Conservation (phyloP, 2,329 filamentous ascomycete genomes). For the Clarireedia monteithiana region DNA sequence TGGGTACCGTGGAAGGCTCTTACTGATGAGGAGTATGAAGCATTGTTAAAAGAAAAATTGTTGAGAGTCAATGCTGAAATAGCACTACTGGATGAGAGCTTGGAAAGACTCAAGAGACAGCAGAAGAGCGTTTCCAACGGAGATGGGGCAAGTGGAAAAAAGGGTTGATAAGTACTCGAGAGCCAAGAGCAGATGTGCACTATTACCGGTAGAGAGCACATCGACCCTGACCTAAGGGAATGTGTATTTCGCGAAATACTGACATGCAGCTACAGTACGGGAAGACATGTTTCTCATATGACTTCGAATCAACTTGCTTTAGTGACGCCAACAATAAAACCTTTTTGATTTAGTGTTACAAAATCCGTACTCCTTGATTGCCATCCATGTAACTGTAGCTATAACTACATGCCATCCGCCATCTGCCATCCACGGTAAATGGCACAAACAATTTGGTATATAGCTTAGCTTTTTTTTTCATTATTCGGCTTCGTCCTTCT, state of each 20-base stretch:
- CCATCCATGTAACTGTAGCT: neutral
- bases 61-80: slow-evolving; percentile 69
- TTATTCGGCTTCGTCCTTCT: slow-evolving; percentile 14
- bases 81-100: slow-evolving; percentile 68
- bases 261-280: too few relatives aligned
- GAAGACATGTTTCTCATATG: too few relatives aligned
- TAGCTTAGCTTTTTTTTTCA: neutral
- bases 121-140: slow-evolving; percentile 2
- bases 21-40: slow-evolving; percentile 64
- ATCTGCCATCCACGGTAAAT: neutral
- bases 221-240: neutral
- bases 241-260: too few relatives aligned
- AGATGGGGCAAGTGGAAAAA: neutral
- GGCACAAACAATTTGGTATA: slow-evolving; percentile 3
- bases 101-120: slow-evolving; percentile 35
- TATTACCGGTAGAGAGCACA: neutral
- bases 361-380: neutral
- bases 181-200: too few relatives aligned
- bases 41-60: slow-evolving; percentile 63
- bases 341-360: neutral
- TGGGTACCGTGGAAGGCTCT: slow-evolving; percentile 67
- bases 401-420: neutral
- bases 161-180: neutral
- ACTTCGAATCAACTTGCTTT: neutral
- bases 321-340: neutral